phyloP scores from a whole-genome alignment of 192 early-diverging fungal species.

The Kickxella alabastrina region DNA sequence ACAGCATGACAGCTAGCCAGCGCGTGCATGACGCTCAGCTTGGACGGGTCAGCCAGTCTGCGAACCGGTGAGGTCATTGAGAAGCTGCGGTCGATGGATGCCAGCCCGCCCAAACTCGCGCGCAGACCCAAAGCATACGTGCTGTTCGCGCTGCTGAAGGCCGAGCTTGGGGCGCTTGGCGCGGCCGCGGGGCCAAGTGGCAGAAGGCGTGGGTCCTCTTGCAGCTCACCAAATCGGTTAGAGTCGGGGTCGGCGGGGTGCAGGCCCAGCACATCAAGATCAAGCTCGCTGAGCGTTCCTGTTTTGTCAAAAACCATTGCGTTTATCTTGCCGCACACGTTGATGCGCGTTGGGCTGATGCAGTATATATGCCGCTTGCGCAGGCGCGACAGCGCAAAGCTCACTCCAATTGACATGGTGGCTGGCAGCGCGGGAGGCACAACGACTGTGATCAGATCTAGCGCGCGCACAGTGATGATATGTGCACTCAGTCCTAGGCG shows the following conservation, averaged over 20 bases:
- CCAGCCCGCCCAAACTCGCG: slow-evolving; percentile 17
- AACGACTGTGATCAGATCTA: slow-evolving; percentile 95
- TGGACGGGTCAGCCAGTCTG: slow-evolving; percentile 40
- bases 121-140: slow-evolving; percentile 14
- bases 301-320: slow-evolving; percentile 99
- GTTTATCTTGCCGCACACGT: slow-evolving; percentile 93
- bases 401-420: slow-evolving; percentile 96
- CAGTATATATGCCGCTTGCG: slow-evolving; percentile 84
- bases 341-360: slow-evolving; percentile 88
- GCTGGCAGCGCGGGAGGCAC: slow-evolving; percentile 96
- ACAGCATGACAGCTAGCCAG: slow-evolving; percentile 82
- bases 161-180: slow-evolving; percentile 44
- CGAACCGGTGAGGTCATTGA: slow-evolving; percentile 40
- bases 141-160: slow-evolving; percentile 49
- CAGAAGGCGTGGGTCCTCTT: slow-evolving; percentile 50
- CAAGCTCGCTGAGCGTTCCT: slow-evolving; percentile 95
- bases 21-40: slow-evolving; percentile 54
- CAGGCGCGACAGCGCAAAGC: slow-evolving; percentile 87
- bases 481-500: slow-evolving; percentile 63
- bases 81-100: slow-evolving; percentile 38
- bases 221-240: slow-evolving; percentile 47
- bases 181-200: slow-evolving; percentile 15
- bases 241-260: slow-evolving; percentile 55
- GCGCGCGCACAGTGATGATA: slow-evolving; percentile 80
- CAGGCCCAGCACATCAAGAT: slow-evolving; percentile 91